Conservation (phyloP, 495 filamentous ascomycete species). For the Tuber microsphaerosporum region DNA sequence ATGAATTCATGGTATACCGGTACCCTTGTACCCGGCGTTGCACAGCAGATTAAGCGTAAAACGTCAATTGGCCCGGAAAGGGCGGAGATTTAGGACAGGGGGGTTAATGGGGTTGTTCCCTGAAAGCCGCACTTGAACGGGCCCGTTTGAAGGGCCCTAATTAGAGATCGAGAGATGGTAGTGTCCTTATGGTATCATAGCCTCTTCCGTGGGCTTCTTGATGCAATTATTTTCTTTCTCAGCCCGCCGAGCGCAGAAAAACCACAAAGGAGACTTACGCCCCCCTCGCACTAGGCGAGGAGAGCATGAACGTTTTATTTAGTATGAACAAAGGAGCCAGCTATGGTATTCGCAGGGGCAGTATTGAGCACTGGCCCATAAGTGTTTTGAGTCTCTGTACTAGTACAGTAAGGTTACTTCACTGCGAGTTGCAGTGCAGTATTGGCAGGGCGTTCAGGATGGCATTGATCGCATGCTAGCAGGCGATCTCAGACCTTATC, state of each 20-base stretch:
- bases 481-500: background rate
- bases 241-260: background rate
- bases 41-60: background rate
- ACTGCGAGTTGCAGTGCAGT: background rate
- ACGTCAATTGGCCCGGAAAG: background rate
- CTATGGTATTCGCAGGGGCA: background rate
- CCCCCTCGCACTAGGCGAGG: background rate
- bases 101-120: background rate
- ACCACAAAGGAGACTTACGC: background rate
- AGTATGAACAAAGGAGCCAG: background rate
- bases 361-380: background rate
- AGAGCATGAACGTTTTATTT: background rate
- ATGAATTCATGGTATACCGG: no score
- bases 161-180: background rate
- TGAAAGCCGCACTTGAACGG: background rate
- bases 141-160: background rate
- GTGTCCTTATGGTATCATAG: background rate
- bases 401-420: no score
- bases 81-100: background rate
- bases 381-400: background rate
- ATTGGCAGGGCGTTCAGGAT: background rate
- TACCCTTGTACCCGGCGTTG: conserved; percentile 3
- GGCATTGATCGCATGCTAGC: background rate
- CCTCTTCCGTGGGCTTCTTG: background rate
- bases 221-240: background rate